Percentiles rank a stretch among this genome's conserved stretches.
phyloP scores from a whole-genome alignment of 2,329 filamentous ascomycete species.

The Phialophora expanda region DNA sequence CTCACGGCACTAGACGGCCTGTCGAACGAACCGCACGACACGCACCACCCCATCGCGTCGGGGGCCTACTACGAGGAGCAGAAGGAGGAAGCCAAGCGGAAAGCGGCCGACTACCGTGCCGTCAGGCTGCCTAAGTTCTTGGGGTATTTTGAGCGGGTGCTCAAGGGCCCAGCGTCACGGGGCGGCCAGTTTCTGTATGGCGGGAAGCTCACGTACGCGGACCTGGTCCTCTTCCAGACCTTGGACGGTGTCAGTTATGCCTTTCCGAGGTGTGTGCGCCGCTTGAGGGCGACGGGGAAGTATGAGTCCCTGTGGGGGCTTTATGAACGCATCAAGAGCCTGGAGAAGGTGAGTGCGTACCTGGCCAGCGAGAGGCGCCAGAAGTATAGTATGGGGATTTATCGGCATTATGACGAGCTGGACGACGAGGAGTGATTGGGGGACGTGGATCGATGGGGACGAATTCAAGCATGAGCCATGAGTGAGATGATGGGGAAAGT shows the following conservation, averaged over 20 bases:
- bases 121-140: slow-evolving; percentile 74
- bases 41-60: slow-evolving; percentile 71
- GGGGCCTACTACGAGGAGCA: slow-evolving; percentile 75
- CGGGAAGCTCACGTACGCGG: slow-evolving; percentile 69
- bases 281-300: slow-evolving; percentile 60
- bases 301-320: slow-evolving; percentile 67
- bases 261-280: slow-evolving; percentile 70
- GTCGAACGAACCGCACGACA: slow-evolving; percentile 74
- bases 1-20: slow-evolving; percentile 74
- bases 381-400: slow-evolving; percentile 69
- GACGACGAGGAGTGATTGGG: slow-evolving; percentile 55
- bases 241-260: slow-evolving; percentile 64
- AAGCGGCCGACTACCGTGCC: slow-evolving; percentile 63
- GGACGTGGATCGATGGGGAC: not conserved
- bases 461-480: not conserved
- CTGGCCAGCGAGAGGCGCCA: slow-evolving; percentile 67
- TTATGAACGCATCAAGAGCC: slow-evolving; percentile 66
- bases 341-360: slow-evolving; percentile 71
- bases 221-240: slow-evolving; percentile 75
- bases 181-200: slow-evolving; percentile 71
- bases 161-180: slow-evolving; percentile 62
- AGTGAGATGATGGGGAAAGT: not conserved
- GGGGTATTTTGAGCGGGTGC: slow-evolving; percentile 70
- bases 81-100: slow-evolving; percentile 67
- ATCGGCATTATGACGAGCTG: slow-evolving; percentile 73